phyloP scores from a whole-genome alignment of 2,329 filamentous ascomycete species.

The Dryadomyces sulphureus region DNA sequence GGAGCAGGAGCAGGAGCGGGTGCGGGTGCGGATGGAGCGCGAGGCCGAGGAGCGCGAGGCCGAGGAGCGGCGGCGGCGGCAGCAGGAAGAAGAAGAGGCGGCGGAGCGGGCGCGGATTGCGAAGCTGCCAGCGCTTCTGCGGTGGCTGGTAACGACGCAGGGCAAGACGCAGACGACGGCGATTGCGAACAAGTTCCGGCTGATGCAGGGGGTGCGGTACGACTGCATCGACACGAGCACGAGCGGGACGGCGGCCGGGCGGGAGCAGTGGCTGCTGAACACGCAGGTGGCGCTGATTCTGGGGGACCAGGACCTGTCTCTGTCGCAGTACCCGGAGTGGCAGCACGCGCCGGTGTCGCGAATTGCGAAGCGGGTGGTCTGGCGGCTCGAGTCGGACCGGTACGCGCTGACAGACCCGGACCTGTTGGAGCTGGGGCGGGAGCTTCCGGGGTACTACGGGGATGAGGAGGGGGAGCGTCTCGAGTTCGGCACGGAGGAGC shows the following conservation, averaged over 20 bases:
- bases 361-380: slow-evolving; percentile 43
- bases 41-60: slow-evolving; percentile 33
- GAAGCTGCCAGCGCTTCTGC: slow-evolving; percentile 43
- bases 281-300: slow-evolving; percentile 48
- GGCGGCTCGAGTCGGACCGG: slow-evolving; percentile 40
- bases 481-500: slow-evolving; percentile 26
- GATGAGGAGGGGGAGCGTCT: slow-evolving; percentile 28
- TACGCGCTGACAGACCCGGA: slow-evolving; percentile 37
- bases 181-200: slow-evolving; percentile 38
- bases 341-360: slow-evolving; percentile 35
- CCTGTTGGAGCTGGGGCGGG: slow-evolving; percentile 36
- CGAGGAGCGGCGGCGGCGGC: slow-evolving; percentile 26
- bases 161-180: slow-evolving; percentile 36
- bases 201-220: slow-evolving; percentile 45
- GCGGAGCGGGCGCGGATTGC: slow-evolving; percentile 36
- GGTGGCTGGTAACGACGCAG: slow-evolving; percentile 40
- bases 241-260: slow-evolving; percentile 38
- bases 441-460: slow-evolving; percentile 37
- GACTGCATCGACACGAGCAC: slow-evolving; percentile 43
- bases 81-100: slow-evolving; percentile 39
- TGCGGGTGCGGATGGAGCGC: slow-evolving; percentile 19
- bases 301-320: slow-evolving; percentile 46
- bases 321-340: slow-evolving; percentile 47
- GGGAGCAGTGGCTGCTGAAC: slow-evolving; percentile 53
- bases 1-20: slow-evolving; percentile 25